Evolutionary conservation across 2,329 filamentous ascomycete genomes (phyloP), one percentile per base, ranked within the genome.

Genomic region (Pseudogymnoascus verrucosus): DNA sequence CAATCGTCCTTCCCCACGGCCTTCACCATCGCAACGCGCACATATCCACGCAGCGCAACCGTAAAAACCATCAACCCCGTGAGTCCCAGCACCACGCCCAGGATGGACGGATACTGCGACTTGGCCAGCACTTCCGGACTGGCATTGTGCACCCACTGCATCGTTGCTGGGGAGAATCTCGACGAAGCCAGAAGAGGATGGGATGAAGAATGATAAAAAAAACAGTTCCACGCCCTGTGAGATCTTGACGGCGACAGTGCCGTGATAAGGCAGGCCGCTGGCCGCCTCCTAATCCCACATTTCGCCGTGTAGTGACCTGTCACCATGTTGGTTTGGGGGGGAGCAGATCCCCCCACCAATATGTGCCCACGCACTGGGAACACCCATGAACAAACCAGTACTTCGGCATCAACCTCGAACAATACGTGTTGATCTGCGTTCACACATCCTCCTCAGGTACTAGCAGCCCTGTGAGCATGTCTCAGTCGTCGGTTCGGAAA

Each of bases 141-240:
- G 60, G 78, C 80, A 72, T 83, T 78, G 47, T 77, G 67, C 54
- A 84, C 80, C 81, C 80, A 84, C 63, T 72, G 76, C 80, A 82
- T 83, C 19, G 57, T 70, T 64, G 66, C 57, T 21, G 57, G 60
- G 47, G 42, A 39, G 66, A 62, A 65, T 67, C 36, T 67, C 36
- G 62, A 63, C 39, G 39, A 42, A 14, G 31, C n/a, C 21, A 62
- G 36, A n/a, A 44, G 39, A 31, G 2, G 51, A 59, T n/a, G 28
- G 59, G 7, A 44, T 42, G 39, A 28, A 42, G 39, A 61, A 61
- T 57, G 28, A 57, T 57, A 57, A 57, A 57, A 57, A 21, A 26
- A 23, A 23, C 7, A 6, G 26, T 28, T 57, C 28, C 51, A 36
- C 26, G 16, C 11, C 16, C 10, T 23, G 7, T 36, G n/a, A 57